Conservation (phyloP, 2,329 filamentous ascomycete species). For the Alternaria ventricosa region DNA sequence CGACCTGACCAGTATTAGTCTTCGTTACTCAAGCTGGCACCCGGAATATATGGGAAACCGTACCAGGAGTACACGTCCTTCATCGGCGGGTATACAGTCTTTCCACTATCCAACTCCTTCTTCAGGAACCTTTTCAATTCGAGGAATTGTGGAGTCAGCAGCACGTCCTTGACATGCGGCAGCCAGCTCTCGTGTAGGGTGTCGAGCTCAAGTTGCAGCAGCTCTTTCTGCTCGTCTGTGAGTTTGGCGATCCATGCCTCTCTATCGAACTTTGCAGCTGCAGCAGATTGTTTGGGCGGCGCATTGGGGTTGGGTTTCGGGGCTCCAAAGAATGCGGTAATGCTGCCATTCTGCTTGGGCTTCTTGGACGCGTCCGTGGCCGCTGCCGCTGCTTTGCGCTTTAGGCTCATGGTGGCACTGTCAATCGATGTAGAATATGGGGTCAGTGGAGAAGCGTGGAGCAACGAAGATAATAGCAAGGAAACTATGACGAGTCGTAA, state of each 20-base stretch:
- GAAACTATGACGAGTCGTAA: not conserved
- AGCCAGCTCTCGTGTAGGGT: slow-evolving; percentile 94
- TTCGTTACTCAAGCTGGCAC: no score
- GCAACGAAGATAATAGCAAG: not conserved
- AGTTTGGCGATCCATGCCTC: slow-evolving; percentile 84
- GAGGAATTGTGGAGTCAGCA: slow-evolving; percentile 80
- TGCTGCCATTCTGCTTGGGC: slow-evolving; percentile 70
- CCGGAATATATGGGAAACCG: slow-evolving; percentile 24
- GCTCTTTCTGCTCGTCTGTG: slow-evolving; percentile 78
- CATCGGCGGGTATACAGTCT: slow-evolving; percentile 84
- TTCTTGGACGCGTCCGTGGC: slow-evolving; percentile 57
- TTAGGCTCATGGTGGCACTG: slow-evolving; percentile 54
- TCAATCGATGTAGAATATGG: slow-evolving; percentile 10
- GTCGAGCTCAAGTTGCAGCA: slow-evolving; percentile 88
- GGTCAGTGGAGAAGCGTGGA: not conserved
- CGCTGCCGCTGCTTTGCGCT: slow-evolving; percentile 58
- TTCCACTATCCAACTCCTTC: slow-evolving; percentile 73
- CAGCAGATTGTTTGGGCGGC: slow-evolving; percentile 18
- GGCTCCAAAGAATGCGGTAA: slow-evolving; percentile 86
- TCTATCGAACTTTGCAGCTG: slow-evolving; percentile 74
- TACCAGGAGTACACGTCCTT: slow-evolving; percentile 96
- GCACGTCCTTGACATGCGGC: slow-evolving; percentile 83
- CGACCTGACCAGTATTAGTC: slow-evolving; percentile 68
- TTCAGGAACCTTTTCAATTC: slow-evolving; percentile 87
- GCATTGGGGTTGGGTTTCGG: slow-evolving; percentile 55